phyloP scores from a whole-genome alignment of 192 early-diverging fungal genomes.

The Entomortierella chlamydospora region DNA sequence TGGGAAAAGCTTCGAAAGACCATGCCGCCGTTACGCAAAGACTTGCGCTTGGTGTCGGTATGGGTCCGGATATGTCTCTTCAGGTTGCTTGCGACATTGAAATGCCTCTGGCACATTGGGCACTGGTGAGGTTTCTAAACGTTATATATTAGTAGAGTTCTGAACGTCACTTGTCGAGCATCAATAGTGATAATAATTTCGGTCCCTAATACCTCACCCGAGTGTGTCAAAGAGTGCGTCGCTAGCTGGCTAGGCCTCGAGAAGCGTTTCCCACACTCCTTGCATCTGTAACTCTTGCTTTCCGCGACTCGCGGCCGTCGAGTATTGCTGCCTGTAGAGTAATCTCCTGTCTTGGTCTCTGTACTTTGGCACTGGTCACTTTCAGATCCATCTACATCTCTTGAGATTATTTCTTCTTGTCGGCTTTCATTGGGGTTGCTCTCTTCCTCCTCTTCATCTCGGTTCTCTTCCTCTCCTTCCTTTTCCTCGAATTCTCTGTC shows the following conservation, averaged over 20 bases:
- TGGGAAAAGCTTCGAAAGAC: constrained; percentile 40
- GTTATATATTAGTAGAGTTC: neutral
- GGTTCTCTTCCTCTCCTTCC: neutral
- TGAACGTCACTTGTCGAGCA: neutral
- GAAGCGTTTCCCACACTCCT: constrained; percentile 29
- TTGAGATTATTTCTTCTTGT: neutral
- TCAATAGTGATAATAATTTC: too few species aligned
- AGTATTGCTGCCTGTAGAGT: neutral
- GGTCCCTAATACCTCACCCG: constrained; percentile 21
- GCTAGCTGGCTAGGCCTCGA: constrained; percentile 38
- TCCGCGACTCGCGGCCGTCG: constrained; percentile 12
- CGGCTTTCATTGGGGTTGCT: neutral
- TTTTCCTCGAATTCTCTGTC: neutral
- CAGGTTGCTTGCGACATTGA: constrained; percentile 52
- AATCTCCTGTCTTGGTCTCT: neutral
- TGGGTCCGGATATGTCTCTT: constrained; percentile 44
- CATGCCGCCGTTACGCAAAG: constrained; percentile 10
- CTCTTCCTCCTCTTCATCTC: neutral
- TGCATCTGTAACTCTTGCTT: constrained; percentile 37
- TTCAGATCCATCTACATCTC: too few species aligned
- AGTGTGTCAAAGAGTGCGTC: constrained; percentile 40
- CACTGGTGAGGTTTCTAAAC: constrained; percentile 46
- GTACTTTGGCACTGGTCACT: too few species aligned
- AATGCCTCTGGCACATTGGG: constrained; percentile 26
- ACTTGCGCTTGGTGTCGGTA: constrained; percentile 23